Conservation (phyloP, 495 filamentous ascomycete species). For the Talaromyces borbonicus region DNA sequence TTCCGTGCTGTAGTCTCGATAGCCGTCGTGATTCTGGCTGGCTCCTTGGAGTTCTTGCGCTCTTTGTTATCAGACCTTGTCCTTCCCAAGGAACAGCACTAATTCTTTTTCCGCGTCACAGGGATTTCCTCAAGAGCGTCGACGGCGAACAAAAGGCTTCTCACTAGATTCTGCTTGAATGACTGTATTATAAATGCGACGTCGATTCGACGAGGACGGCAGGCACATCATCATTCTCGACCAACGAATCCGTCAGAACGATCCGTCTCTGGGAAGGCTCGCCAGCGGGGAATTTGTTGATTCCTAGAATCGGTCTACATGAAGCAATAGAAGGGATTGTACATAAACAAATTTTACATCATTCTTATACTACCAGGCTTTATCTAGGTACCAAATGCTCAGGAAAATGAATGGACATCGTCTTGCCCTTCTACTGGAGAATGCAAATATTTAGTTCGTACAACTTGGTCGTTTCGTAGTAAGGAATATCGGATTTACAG, state of each 20-base stretch:
- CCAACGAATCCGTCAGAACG: neutral
- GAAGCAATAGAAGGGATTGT: slow-evolving; percentile 2
- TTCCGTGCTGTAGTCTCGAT: neutral
- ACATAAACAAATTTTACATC: slow-evolving; percentile 7
- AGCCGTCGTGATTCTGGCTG: no score
- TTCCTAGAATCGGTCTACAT: neutral
- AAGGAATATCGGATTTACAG: no score
- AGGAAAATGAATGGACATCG: no score
- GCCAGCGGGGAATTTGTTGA: neutral
- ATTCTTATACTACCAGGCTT: neutral
- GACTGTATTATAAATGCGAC: slow-evolving; percentile 2
- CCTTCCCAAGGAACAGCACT: no score
- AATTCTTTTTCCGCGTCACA: slow-evolving; percentile 20
- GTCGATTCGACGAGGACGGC: neutral
- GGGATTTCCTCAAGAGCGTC: slow-evolving; percentile 70
- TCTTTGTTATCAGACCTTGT: no score
- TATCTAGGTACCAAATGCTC: no score
- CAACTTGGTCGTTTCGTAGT: no score
- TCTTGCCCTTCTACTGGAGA: no score
- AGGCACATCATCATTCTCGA: slow-evolving; percentile 1
- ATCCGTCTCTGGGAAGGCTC: neutral
- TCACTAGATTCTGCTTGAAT: slow-evolving; percentile 37
- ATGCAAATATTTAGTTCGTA: no score
- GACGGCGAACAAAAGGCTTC: slow-evolving; percentile 60
- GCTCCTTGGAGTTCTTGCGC: no score